Base-by-base conservation (phyloP, 139 green algal genomes). In the Micractinium sp. region DNA sequence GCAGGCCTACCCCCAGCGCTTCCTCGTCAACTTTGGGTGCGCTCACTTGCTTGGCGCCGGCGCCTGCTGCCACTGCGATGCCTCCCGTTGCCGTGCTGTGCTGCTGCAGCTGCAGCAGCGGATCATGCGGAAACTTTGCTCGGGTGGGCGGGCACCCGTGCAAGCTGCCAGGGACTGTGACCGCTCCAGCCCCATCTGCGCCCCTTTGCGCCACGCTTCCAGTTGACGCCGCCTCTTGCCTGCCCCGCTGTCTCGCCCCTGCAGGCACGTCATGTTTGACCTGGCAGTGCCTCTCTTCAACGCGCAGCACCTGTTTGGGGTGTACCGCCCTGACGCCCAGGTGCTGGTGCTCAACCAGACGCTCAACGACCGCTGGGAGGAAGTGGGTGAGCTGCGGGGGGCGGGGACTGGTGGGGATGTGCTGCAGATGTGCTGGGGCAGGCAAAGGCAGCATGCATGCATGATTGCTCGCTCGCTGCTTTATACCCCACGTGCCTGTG, bases 251-350 rank as follows among this genome's bases (percentile, higher is more conserved):
- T 35, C 76, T 56, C 16, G 18, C 69, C 31, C 69, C 31, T 33
- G 7, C 85, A 89, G 85, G 53, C 85, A 89, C 53, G 75, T 74
- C 16, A 83, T 89, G 73, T 89, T 77, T 83, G 85, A 89, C 33
- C 66, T 89, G 85, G 25, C 80, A 75, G 85, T 89, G 73, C 85
- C 85, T 29, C 41, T 89, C 1, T 89, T 89, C 76, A 83, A 89
- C 74, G 69, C 82, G 85, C 85, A 89, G 85, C 85, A 89, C 74
- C 74, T 75, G 74, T 89, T 83, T 83, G 85, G 85, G 27, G 31
- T 89, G 53, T 89, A 89, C 74, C 41, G 53, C 74, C 74, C 85
- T 0, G 53, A 81, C 22, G 85, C 74, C 73, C 85, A 89, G 38
- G 77, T 82, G n/a, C 9, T 89, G 33, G 41, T 89, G 38, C 56